These are phyloP conservation scores for Nothophytophthora sp. DNA, from an alignment of 352 stramenopile species.

Conservation along the genomic window DNA sequence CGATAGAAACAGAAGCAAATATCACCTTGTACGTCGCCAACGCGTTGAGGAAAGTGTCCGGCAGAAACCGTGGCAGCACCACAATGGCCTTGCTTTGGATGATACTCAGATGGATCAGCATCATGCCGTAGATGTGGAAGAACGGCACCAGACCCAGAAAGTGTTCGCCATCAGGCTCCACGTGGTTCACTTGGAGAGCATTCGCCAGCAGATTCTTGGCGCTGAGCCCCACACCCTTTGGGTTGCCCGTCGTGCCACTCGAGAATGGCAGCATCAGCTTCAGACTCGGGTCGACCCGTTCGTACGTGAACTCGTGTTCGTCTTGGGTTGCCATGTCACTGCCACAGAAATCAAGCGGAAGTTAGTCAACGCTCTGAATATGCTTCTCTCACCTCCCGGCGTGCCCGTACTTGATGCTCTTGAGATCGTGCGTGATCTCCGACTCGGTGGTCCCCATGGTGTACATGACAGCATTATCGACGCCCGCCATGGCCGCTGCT, in stretches of 20 bases:
- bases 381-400: background rate
- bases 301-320: constrained; percentile 44
- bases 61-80: constrained; percentile 90
- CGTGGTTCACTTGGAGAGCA: constrained; percentile 75
- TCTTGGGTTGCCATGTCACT: constrained; percentile 39
- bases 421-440: constrained; percentile 12
- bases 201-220: constrained; percentile 92
- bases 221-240: constrained; percentile 80
- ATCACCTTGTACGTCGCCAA: constrained; percentile 61
- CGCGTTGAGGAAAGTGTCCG: constrained; percentile 84
- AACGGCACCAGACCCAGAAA: constrained; percentile 87
- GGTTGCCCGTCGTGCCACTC: constrained; percentile 90
- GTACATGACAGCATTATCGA: constrained; percentile 34
- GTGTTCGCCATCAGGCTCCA: constrained; percentile 58
- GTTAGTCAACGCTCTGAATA: background rate
- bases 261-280: constrained; percentile 88
- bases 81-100: constrained; percentile 84
- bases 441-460: constrained; percentile 29
- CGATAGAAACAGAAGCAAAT: background rate
- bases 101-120: constrained; percentile 82
- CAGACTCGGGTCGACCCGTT: constrained; percentile 55
- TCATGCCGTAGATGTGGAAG: constrained; percentile 96
- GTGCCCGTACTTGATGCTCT: constrained; percentile 38
- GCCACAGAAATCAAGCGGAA: background rate
- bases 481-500: constrained; percentile 22